Evolutionary conservation across 2,329 filamentous ascomycete species (phyloP), one percentile per base, ranked within the genome.

Genomic region (Graphilbum fragrans): DNA sequence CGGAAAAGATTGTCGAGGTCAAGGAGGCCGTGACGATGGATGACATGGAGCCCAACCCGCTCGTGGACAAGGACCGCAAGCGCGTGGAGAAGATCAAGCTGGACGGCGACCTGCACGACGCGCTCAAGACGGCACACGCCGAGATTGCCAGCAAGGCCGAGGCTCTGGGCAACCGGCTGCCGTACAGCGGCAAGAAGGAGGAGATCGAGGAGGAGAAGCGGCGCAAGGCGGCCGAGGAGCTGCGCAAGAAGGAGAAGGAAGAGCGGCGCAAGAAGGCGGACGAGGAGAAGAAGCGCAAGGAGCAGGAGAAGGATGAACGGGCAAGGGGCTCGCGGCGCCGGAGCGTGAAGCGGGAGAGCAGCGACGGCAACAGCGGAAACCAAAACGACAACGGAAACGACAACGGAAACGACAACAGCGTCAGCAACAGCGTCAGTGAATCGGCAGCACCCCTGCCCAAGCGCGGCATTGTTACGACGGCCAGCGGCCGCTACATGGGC

Each of bases 401-500:
- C 14, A 32, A 16, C 29, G 16, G 29, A 12, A 34, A 34, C 32
- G 12, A 17, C 10, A 34, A 34, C 32, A 18, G 17, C 14, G n/a
- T 8, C 21, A 22, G 20, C 25, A 17, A 4, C 8, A 22, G 19
- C 37, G 23, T 17, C 8, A 18, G 14, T 5, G 27, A 4, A 27
- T 7, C 5, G 20, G 18, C 14, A 3, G 2, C 20, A 6, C n/a
- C 33, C 2, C 11, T 29, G 10, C 39, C 40, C 12, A 62, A 62
- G 6, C 58, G 61, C 3, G 70, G 70, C 3, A 58, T 74, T 27
- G 69, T 74, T 32, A 69, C 69, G 19, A 68, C 67, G 2, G 67
- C 67, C 3, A 65, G 67, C 10, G 57, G 60, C 1, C 52, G 56
- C 11, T 69, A 70, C 49, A 58, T 73, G 37, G 67, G 69, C 1